Conservation (phyloP, 129 eudicot genomes). For the Scalesia atractyloides region DNA sequence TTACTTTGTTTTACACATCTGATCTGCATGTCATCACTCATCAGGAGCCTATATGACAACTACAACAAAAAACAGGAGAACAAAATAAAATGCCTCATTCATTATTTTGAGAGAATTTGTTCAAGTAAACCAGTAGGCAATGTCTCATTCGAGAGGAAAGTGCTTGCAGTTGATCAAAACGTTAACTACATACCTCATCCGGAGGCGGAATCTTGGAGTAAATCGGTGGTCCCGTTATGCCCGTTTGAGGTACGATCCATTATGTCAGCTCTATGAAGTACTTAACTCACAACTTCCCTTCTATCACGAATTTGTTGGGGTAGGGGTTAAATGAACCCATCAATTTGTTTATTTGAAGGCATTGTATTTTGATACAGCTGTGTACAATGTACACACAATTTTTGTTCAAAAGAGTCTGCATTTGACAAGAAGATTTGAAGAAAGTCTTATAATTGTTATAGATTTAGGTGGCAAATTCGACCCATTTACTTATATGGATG, state of each 20-base stretch:
- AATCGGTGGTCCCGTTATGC: conserved; percentile 60
- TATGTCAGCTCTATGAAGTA: conserved; percentile 14
- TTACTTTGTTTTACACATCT: conserved; percentile 17
- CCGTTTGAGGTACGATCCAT: conserved; percentile 54
- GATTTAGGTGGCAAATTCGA: background rate
- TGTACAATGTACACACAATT: background rate
- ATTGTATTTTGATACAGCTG: background rate
- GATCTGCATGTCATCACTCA: conserved; percentile 42
- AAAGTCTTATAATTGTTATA: background rate
- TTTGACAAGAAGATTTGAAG: background rate
- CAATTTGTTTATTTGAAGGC: conserved; percentile 13
- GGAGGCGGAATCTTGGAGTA: conserved; percentile 59
- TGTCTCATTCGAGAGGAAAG: conserved; percentile 85
- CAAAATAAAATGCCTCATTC: conserved; percentile 81
- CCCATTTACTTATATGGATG: background rate
- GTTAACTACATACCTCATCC: conserved; percentile 48
- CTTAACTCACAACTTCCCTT: background rate
- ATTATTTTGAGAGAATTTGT: conserved; percentile 79
- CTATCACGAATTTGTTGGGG: background rate
- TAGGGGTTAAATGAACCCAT: conserved; percentile 6
- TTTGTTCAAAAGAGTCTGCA: background rate
- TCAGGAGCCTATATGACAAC: conserved; percentile 73
- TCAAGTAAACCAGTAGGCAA: conserved; percentile 63
- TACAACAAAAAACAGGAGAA: conserved; percentile 58
- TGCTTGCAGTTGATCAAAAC: conserved; percentile 54